Evolutionary conservation across 2,329 filamentous ascomycete genomes (phyloP).

Genomic region (Akanthomyces uredinophilus): DNA sequence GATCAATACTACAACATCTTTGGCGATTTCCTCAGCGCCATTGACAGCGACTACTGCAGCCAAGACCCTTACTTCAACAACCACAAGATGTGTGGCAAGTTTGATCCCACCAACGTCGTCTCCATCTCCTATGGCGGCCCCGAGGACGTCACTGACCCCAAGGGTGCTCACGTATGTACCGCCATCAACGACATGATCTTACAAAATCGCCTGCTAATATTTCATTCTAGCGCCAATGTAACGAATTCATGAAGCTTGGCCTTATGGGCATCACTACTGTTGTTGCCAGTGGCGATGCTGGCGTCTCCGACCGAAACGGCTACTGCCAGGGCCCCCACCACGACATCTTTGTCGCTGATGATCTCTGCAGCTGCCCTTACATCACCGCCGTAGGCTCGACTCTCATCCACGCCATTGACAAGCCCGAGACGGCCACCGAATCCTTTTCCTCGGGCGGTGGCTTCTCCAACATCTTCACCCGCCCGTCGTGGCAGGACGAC

Average conservation of each 20-base stretch:
- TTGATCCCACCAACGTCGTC: constrained; percentile 27
- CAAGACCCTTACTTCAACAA: constrained; percentile 2
- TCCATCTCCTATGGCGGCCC: constrained; percentile 40
- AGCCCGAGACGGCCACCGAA: constrained; percentile 41
- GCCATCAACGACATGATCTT: no score
- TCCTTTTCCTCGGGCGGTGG: constrained; percentile 42
- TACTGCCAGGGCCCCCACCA: constrained; percentile 21
- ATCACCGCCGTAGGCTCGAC: constrained; percentile 47
- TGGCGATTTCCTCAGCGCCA: constrained; percentile 39
- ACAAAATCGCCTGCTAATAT: not conserved
- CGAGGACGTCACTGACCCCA: constrained; percentile 36
- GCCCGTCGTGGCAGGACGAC: constrained; percentile 41
- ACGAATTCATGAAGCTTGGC: constrained; percentile 40
- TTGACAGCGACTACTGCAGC: constrained; percentile 41
- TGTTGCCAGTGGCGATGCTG: constrained; percentile 32
- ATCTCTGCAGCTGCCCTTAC: constrained; percentile 35
- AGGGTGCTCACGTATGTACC: constrained; percentile 32
- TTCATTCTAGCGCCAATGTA: constrained; percentile 34
- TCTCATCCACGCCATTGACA: constrained; percentile 35
- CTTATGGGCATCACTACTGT: constrained; percentile 33
- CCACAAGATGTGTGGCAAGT: constrained; percentile 21
- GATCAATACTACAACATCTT: constrained; percentile 34
- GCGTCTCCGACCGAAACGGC: constrained; percentile 7
- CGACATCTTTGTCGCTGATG: constrained; percentile 32
- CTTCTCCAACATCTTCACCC: constrained; percentile 42